These are phyloP conservation scores for Casuarina cunninghamiana DNA, from an alignment of 306 rosid species.

Conservation along the genomic window DNA sequence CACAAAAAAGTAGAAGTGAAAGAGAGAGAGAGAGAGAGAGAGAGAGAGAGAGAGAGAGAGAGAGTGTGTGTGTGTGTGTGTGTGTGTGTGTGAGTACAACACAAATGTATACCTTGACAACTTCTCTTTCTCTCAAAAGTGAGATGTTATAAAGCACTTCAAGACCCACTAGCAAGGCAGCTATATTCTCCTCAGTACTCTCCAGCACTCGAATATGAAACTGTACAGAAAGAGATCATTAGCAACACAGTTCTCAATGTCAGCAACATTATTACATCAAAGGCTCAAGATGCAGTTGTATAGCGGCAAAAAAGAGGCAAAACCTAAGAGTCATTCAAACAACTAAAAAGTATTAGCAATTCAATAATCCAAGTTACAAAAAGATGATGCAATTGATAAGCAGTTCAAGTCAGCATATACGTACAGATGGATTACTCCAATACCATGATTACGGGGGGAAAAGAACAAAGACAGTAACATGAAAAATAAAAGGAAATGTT, in stretches of 20 bases:
- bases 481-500: not conserved
- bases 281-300: not conserved
- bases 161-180: constrained; percentile 80
- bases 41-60: no score
- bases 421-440: not conserved
- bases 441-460: not conserved
- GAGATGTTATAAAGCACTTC: constrained; percentile 93
- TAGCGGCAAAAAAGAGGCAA: not conserved
- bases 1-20: not conserved
- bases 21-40: no score
- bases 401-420: not conserved
- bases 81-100: not conserved
- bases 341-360: not conserved
- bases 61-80: not conserved
- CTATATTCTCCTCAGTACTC: constrained; percentile 67
- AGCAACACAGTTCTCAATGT: not conserved
- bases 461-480: not conserved
- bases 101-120: constrained; percentile 66
- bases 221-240: constrained; percentile 38
- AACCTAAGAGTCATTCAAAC: not conserved
- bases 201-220: constrained; percentile 82
- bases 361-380: not conserved
- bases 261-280: not conserved
- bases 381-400: no score
- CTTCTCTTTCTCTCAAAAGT: constrained; percentile 91